Evolutionary conservation across 148 eudicot species (phyloP), one percentile per base, ranked within the genome.

Genomic region (Camellia sinensis): DNA sequence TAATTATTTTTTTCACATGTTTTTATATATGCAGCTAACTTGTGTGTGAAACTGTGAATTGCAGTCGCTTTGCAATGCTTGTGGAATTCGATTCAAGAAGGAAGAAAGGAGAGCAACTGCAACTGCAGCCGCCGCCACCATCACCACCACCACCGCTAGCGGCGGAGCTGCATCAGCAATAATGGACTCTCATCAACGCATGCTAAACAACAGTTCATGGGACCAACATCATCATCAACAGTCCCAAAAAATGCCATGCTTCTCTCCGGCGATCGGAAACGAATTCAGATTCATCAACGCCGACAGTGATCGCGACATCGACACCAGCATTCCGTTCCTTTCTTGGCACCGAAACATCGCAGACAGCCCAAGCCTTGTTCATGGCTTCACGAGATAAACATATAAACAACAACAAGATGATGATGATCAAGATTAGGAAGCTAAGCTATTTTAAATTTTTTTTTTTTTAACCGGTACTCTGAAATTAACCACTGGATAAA

Each of bases 21-120:
- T 8, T 75, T 56, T 41, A 68, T 44, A 41, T 41, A 68, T 68
- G 61, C 3, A 65, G 41, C 65, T 65, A 22, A 67, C 46, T 12
- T 67, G 45, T 22, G 1, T 21, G 40, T 21, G 21, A 9, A 0
- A 2, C 4, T 44, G n/a, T 56, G 37, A 71, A 17, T 17, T 83
- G 87, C 93, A 96, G 99, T 96, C 99, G 5, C 87, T 96, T 15
- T 96, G 99, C 92, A 96, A 96, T 81, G 99, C 99, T 7, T 96
- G 99, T 70, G 99, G 99, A 71, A 96, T 96, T 68, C 87, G 99
- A 81, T 96, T 80, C 91, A 96, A 96, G 94, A 96, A 96, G 57
- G 99, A 96, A 71, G 99, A 96, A 71, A 84, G 99, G 76, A 86
- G 99, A 81, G 99, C 99, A 6, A 84, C 88, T 11, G 95, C 97